A percentile compares a stretch with the other conserved stretches of the same genome.
Conservation (phyloP, 1,284 basidiomycete genomes). For the Trametes hirsuta region DNA sequence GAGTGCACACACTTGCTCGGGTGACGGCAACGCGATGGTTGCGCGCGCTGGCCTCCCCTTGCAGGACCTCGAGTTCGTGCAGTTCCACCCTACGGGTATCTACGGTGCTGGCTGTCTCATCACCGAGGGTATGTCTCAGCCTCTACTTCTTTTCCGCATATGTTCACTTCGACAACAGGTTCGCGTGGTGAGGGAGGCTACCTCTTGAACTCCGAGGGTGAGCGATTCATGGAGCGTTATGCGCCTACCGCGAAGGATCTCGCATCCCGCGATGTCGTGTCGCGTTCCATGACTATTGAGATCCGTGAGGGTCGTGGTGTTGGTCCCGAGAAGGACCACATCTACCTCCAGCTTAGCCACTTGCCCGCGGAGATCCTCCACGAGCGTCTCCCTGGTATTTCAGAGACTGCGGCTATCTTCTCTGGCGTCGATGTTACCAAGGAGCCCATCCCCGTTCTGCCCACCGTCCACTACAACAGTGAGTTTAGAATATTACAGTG, state of each 20-base stretch:
- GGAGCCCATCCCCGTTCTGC: conserved; percentile 97
- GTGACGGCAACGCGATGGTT: conserved; percentile 99
- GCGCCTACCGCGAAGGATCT: conserved; percentile 99
- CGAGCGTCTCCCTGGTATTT: conserved; percentile 98
- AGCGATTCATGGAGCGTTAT: conserved; percentile 99
- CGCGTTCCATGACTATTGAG: conserved; percentile 99
- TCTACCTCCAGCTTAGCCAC: conserved; percentile 97
- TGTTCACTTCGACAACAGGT: conserved; percentile 49
- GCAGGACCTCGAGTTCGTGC: conserved; percentile 98
- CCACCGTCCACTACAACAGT: conserved; percentile 97
- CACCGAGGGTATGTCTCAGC: conserved; percentile 75
- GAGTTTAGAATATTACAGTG: conserved; percentile 36
- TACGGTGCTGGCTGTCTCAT: conserved; percentile 99
- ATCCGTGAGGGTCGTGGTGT: conserved; percentile 99
- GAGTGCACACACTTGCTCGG: conserved; percentile 98
- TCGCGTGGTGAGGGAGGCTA: conserved; percentile 99
- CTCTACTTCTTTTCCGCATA: background rate
- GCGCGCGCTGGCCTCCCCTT: conserved; percentile 94
- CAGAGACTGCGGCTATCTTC: conserved; percentile 99
- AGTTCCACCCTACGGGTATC: conserved; percentile 99
- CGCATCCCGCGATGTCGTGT: conserved; percentile 99
- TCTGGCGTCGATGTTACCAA: conserved; percentile 99
- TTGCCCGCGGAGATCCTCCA: conserved; percentile 95
- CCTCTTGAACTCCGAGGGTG: conserved; percentile 97
- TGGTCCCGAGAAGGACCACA: conserved; percentile 97